phyloP scores from a whole-genome alignment of 352 stramenopile species.

The Pythium volutum region DNA sequence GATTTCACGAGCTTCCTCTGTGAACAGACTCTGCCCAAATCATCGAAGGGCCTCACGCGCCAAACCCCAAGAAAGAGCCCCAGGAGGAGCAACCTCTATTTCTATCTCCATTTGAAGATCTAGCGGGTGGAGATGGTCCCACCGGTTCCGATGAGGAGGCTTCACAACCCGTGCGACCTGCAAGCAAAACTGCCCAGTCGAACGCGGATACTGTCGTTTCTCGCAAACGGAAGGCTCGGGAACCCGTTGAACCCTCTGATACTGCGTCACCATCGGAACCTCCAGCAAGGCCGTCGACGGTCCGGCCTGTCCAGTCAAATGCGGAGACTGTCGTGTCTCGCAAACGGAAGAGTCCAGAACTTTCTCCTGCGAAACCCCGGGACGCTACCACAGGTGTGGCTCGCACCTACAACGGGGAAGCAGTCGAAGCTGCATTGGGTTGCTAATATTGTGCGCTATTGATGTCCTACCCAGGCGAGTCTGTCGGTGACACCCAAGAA shows the following conservation, averaged over 20 bases:
- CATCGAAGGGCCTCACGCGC: constrained; percentile 13
- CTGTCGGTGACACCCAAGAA: background rate
- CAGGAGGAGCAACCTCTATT: constrained; percentile 1
- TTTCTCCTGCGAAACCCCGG: background rate
- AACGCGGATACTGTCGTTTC: background rate
- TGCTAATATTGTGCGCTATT: background rate
- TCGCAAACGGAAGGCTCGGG: background rate
- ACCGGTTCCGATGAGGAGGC: background rate
- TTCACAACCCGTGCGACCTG: background rate
- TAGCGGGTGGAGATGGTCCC: background rate
- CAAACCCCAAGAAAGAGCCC: background rate
- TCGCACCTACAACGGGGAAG: background rate
- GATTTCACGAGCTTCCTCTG: background rate
- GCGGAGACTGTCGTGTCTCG: background rate
- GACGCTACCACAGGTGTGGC: background rate
- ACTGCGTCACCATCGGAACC: too few species aligned
- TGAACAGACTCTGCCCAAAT: background rate
- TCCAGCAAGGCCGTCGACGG: too few species aligned
- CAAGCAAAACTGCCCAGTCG: background rate
- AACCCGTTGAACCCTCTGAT: background rate
- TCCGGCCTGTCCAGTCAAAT: background rate
- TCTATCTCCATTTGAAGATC: background rate
- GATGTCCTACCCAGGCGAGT: background rate
- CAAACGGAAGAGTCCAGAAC: constrained; percentile 1
- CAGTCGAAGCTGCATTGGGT: background rate